These are phyloP conservation scores for Alliaria petiolata DNA, from an alignment of 345 rosid species.

Conservation along the genomic window DNA sequence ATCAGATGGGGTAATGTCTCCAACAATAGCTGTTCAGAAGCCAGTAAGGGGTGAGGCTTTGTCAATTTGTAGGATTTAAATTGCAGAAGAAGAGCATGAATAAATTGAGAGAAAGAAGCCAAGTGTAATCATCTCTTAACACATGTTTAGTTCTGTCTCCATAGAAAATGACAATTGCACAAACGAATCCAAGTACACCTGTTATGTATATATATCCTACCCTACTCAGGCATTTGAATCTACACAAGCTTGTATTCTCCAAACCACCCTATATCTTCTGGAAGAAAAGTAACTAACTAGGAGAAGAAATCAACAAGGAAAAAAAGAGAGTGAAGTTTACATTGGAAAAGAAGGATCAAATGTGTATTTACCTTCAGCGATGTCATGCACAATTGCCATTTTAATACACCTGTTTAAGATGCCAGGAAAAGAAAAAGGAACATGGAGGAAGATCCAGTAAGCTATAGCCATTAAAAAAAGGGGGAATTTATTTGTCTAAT, in stretches of 20 bases:
- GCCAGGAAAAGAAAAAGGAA: slow-evolving; percentile 17
- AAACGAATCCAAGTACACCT: neutral
- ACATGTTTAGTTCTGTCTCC: slow-evolving; percentile 5
- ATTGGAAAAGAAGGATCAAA: neutral
- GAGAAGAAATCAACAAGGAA: neutral
- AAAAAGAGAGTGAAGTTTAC: neutral
- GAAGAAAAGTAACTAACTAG: neutral
- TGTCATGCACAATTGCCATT: slow-evolving; percentile 96
- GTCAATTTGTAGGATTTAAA: neutral
- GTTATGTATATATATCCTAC: neutral
- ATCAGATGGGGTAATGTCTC: slow-evolving; percentile 90
- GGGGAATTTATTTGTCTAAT: neutral
- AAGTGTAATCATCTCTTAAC: neutral
- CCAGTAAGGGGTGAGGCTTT: slow-evolving; percentile 5
- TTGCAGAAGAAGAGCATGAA: slow-evolving; percentile 3
- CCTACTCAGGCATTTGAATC: neutral
- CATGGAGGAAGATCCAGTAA: slow-evolving; percentile 5
- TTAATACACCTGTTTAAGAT: slow-evolving; percentile 73
- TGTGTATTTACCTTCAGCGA: slow-evolving; percentile 75
- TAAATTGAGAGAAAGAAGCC: neutral
- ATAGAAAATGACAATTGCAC: neutral
- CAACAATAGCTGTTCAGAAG: slow-evolving; percentile 71
- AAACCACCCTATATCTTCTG: neutral
- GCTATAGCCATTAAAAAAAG: neutral
- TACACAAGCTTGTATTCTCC: neutral